Evolutionary conservation across 805 yeast species (phyloP), one percentile per base, ranked within the genome.

Genomic region (Kazachstania kunashirensis): DNA sequence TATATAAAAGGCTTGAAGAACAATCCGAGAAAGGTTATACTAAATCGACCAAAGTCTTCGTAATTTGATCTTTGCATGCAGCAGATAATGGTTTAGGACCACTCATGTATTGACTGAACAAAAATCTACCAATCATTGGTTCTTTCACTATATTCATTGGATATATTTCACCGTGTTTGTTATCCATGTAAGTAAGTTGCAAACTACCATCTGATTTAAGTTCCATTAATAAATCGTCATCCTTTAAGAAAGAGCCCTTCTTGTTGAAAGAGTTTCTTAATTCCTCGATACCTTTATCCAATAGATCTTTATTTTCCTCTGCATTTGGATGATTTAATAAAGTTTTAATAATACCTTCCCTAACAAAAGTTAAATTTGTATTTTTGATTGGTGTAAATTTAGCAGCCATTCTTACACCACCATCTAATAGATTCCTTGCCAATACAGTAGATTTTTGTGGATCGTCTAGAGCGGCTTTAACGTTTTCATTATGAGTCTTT

Each of bases 301-400:
- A 54, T 17, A 57, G 62, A 2, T 67, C 73, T 16, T 62, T 62
- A 26, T 68, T 62, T 6, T 66, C 60, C 45, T 76, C 76, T 36
- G 79, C 73, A 41, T 68, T 62, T 2, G 80, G 76, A 50, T 75
- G 75, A 24, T 84, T 80, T 56, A 79, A 66, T 32, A 84, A 72
- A 0, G 95, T 76, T 55, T 88, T 79, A 33, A 85, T 72, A 42
- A 92, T 72, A 0, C 97, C 97, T 53, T 92, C 97, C 46, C 82
- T 73, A 50, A 89, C 61, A 55, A 92, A 97, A 44, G 77, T 76
- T 60, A 82, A 86, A 60, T 89, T 96, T 1, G 97, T 89, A 57
- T 83, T 85, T 53, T 96, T 73, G 13, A 80, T 77, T 0, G 98
- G 96, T 9, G 81, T 77, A 40, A 89, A 79, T 44, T 94, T 68